phyloP scores from a whole-genome alignment of 2,329 filamentous ascomycete species.

The Trichoderma sp. region DNA sequence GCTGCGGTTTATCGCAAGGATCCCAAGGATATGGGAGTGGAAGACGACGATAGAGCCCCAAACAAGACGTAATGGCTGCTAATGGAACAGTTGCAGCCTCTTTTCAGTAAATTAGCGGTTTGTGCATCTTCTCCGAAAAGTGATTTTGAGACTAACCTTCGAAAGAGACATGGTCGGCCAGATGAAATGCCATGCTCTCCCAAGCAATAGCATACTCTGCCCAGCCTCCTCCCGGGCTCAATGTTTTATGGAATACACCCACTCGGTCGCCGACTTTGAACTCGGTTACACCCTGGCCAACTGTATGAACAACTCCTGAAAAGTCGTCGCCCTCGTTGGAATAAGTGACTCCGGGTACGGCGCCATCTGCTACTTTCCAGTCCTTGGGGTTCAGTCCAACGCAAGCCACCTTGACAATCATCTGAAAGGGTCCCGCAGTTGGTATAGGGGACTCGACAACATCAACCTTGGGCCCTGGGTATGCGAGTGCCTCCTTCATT shows the following conservation, averaged over 20 bases:
- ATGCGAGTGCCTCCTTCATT: conserved; percentile 16
- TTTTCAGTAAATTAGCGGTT: not conserved
- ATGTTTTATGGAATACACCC: conserved; percentile 38
- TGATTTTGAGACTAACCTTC: conserved; percentile 32
- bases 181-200: conserved; percentile 53
- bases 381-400: conserved; percentile 28
- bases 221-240: conserved; percentile 46
- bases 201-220: conserved; percentile 59
- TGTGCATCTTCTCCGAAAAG: not conserved
- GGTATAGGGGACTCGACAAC: conserved; percentile 3
- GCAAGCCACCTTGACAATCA: conserved; percentile 25
- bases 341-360: not conserved
- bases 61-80: conserved; percentile 48
- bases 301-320: conserved; percentile 24
- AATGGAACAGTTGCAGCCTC: not conserved
- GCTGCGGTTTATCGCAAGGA: not conserved
- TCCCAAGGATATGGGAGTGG: not conserved
- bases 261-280: conserved; percentile 42
- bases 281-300: conserved; percentile 23
- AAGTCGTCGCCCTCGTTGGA: conserved; percentile 28
- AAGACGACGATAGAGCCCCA: conserved; percentile 25
- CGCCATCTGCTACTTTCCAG: conserved; percentile 24
- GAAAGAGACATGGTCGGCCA: conserved; percentile 46
- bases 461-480: not conserved
- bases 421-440: conserved; percentile 20